Base-by-base conservation (phyloP, 2,329 filamentous ascomycete species). In the Colletotrichum acutatum region DNA sequence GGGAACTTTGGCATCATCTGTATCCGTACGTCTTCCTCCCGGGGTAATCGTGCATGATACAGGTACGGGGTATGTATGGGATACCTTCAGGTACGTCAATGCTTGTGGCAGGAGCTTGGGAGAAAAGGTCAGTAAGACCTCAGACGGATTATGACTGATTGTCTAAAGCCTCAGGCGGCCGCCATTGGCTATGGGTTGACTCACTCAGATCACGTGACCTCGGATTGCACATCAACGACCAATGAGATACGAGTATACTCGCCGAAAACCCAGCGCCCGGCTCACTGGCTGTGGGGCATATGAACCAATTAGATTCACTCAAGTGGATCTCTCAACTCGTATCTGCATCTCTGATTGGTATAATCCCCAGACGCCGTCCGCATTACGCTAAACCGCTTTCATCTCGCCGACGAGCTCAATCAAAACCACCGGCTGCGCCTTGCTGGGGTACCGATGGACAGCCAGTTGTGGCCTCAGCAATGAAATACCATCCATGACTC, bases 351-450 rank as follows among this genome's bases (percentile, higher is more conserved):
- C 0, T 79, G 28, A 83, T 83, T 84, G 81, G 83, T 16, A 42
- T 6, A 1, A 1, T 19, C 30, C n/a, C 52, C 57, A 64, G 24
- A 52, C 24, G 5, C 2, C 1, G 5, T n/a, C 57, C 49, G 24
- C 59, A 22, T 54, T 4, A 62, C 80, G 78, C 83, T 83, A 83
- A 74, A 49, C 83, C 83, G 72, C 67, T 78, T 82, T 77, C 77
- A 83, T 83, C 83, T 84, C 83, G 83, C 83, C 83, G 83, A 85
- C 65, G 68, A 70, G 74, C 74, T 78, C 77, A 77, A 74, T 71
- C 68, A 66, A 69, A 73, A 67, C 63, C 60, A 68, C 74, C 58
- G 61, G 68, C 74, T 72, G 74, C 75, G 74, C 75, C 74, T 67
- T 74, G 66, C 69, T 73, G 68, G 68, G 66, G 53, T 56, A 73